Conservation (phyloP, 2,329 filamentous ascomycete genomes). For the Arthrinium phaeospermum region DNA sequence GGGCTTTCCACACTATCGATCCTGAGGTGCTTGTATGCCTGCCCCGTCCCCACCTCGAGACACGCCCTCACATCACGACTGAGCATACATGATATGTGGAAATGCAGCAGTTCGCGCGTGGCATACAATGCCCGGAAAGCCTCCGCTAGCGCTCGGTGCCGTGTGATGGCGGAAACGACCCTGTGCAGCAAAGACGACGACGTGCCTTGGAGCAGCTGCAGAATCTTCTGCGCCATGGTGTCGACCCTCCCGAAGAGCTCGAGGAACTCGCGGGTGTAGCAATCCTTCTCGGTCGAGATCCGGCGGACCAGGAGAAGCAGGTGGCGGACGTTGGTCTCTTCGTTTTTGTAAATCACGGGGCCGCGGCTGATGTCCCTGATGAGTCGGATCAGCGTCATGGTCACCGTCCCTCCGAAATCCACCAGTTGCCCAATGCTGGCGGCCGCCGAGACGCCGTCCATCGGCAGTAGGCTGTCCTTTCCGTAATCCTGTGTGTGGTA, state of each 20-base stretch:
- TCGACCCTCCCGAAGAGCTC: not conserved
- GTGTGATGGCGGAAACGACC: not conserved
- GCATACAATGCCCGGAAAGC: not conserved
- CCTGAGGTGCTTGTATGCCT: not conserved
- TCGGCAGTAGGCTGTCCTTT: not conserved
- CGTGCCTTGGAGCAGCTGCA: not conserved
- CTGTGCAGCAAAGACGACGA: not conserved
- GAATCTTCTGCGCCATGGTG: not conserved
- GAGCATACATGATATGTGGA: not conserved
- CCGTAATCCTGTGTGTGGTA: too few relatives aligned
- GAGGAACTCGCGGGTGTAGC: not conserved
- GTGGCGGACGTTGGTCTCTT: not conserved
- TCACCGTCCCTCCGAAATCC: not conserved
- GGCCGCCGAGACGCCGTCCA: not conserved
- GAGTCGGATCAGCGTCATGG: not conserved
- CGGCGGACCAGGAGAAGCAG: not conserved
- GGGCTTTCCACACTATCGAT: not conserved
- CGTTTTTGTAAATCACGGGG: not conserved
- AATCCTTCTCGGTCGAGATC: not conserved
- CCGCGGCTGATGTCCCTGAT: not conserved
- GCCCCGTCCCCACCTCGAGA: not conserved
- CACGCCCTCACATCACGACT: not conserved
- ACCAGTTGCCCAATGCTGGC: not conserved
- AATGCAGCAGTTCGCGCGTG: not conserved
- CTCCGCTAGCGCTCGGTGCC: not conserved